Conservation (phyloP, 2,329 filamentous ascomycete species). For the Fusarium sp. region DNA sequence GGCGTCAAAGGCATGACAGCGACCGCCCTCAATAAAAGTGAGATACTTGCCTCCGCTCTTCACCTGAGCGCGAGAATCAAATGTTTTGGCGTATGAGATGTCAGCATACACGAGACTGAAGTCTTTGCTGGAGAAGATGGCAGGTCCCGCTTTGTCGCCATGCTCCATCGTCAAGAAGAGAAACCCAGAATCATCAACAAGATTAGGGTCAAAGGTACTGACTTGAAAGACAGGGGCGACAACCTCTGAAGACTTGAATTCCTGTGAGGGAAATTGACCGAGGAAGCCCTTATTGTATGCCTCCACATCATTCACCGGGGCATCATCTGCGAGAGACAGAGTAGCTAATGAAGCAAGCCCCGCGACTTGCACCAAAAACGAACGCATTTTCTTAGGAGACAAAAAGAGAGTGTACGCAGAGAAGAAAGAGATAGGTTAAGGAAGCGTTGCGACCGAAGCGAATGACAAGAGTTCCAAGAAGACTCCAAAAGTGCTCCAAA, state of each 20-base stretch:
- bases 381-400: constrained; percentile 23
- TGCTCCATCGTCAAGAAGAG: constrained; percentile 38
- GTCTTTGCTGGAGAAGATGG: constrained; percentile 42
- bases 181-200: constrained; percentile 36
- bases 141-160: constrained; percentile 35
- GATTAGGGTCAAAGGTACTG: constrained; percentile 34
- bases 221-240: constrained; percentile 42
- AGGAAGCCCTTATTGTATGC: constrained; percentile 36
- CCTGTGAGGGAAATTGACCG: constrained; percentile 38
- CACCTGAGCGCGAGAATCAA: constrained; percentile 40
- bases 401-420: background rate
- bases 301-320: constrained; percentile 26
- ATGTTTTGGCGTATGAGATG: constrained; percentile 31
- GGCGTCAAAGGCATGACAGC: constrained; percentile 38
- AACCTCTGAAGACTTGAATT: constrained; percentile 34
- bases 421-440: background rate
- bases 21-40: constrained; percentile 40
- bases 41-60: constrained; percentile 32
- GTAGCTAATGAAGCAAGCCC: constrained; percentile 4
- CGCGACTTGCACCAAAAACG: background rate
- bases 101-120: constrained; percentile 43
- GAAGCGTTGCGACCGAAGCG: constrained; percentile 2
- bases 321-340: constrained; percentile 24
- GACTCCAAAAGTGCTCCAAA: constrained; percentile 35
- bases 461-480: constrained; percentile 38